These are phyloP conservation scores for Arabidopsis hybrid DNA, from an alignment of 441 rosid genomes.

Conservation along the genomic window DNA sequence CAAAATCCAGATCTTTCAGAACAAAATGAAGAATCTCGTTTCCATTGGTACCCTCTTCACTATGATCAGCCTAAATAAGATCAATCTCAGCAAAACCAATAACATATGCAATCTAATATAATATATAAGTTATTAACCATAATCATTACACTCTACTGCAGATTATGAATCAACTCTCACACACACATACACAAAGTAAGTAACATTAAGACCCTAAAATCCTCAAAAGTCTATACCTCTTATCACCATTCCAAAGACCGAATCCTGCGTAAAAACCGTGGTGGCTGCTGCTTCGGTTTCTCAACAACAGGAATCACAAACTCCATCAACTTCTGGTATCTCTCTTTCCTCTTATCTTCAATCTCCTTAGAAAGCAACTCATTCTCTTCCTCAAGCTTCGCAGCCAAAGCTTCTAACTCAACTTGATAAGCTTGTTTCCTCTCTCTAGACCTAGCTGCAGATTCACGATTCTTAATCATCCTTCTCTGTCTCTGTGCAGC, in stretches of 20 bases:
- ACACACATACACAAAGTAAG: slow-evolving; percentile 21
- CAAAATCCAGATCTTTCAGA: no score
- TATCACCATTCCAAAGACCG: slow-evolving; percentile 43
- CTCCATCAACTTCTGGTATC: slow-evolving; percentile 57
- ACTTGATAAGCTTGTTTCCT: slow-evolving; percentile 94
- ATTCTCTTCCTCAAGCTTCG: slow-evolving; percentile 78
- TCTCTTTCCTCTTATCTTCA: slow-evolving; percentile 76
- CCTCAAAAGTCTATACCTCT: not conserved
- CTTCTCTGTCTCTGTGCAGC: slow-evolving; percentile 90
- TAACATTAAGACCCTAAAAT: slow-evolving; percentile 16
- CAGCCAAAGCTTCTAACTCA: slow-evolving; percentile 77
- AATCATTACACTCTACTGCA: slow-evolving; percentile 21
- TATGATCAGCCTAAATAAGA: not conserved
- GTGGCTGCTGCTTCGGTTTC: slow-evolving; percentile 16
- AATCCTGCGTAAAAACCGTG: slow-evolving; percentile 31
- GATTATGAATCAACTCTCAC: slow-evolving; percentile 3
- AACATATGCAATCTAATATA: slow-evolving; percentile 28
- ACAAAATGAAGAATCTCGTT: no score
- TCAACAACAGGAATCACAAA: slow-evolving; percentile 39
- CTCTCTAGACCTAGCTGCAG: slow-evolving; percentile 94
- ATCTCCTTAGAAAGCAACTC: slow-evolving; percentile 72
- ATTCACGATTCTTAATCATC: slow-evolving; percentile 96
- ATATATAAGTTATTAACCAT: slow-evolving; percentile 25
- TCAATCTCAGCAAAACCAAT: not conserved
- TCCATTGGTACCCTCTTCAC: no score